Conservation (phyloP, 805 yeast species). For the Starmerella geochares region DNA sequence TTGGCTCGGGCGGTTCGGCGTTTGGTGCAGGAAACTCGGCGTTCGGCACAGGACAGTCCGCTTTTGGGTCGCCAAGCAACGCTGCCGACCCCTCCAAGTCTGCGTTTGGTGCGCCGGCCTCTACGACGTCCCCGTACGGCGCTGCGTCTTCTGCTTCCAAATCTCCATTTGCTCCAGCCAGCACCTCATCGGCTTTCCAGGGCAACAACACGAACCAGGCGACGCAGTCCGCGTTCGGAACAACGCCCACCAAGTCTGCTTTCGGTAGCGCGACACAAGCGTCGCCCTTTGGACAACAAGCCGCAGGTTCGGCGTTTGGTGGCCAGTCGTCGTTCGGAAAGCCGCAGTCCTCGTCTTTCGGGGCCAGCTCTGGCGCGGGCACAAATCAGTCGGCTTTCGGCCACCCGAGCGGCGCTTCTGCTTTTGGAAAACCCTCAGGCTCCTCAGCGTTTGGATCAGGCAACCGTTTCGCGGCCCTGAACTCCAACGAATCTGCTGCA, state of each 20-base stretch:
- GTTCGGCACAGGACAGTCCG: slow-evolving; percentile 17
- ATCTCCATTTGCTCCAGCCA: slow-evolving; percentile 4
- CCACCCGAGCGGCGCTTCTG: not conserved
- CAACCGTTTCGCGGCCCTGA: slow-evolving; percentile 1
- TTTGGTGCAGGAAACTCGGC: slow-evolving; percentile 20
- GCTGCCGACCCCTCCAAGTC: slow-evolving; percentile 8
- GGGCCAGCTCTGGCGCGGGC: not conserved
- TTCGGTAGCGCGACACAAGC: slow-evolving; percentile 4
- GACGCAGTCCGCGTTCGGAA: not conserved
- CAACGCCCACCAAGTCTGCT: slow-evolving; percentile 5
- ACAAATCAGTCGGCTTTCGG: not conserved
- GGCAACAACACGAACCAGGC: not conserved
- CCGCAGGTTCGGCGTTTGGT: slow-evolving; percentile 1
- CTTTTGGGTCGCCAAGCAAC: slow-evolving; percentile 12
- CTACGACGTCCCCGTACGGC: slow-evolving; percentile 5
- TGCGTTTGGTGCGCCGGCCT: slow-evolving; percentile 13
- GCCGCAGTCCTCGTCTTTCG: slow-evolving; percentile 8
- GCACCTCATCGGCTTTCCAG: not conserved
- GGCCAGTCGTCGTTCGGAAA: slow-evolving; percentile 13
- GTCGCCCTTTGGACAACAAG: slow-evolving; percentile 9
- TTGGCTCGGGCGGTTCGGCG: slow-evolving; percentile 17
- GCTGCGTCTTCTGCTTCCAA: not conserved
- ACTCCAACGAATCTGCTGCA: not conserved
- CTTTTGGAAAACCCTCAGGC: slow-evolving; percentile 8
- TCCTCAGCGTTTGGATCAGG: not conserved